phyloP scores from a whole-genome alignment of 106 monocot species.

The Platanthera zijinensis region DNA sequence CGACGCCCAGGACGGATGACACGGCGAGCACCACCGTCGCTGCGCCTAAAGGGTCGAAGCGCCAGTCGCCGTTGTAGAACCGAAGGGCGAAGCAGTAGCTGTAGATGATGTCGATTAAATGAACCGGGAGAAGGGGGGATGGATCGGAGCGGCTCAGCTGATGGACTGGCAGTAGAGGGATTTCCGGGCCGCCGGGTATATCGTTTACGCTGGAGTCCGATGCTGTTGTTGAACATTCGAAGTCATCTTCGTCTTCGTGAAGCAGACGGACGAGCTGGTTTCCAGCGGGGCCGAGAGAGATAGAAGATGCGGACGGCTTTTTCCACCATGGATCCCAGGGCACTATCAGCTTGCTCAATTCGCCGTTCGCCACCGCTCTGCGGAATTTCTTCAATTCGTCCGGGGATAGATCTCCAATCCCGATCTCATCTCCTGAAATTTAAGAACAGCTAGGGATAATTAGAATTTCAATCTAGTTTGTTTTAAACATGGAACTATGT shows the following conservation, averaged over 20 bases:
- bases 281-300: constrained; percentile 58
- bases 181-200: constrained; percentile 69
- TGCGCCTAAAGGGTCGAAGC: constrained; percentile 67
- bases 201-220: constrained; percentile 22
- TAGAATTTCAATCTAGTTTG: background rate
- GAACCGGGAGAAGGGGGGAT: constrained; percentile 64
- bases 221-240: background rate
- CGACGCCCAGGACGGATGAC: constrained; percentile 53
- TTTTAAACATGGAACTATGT: background rate
- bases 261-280: constrained; percentile 58
- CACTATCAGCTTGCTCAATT: constrained; percentile 83
- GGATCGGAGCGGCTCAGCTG: constrained; percentile 40
- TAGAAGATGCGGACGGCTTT: constrained; percentile 44
- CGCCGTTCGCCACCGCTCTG: constrained; percentile 62
- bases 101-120: constrained; percentile 73
- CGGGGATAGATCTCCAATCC: constrained; percentile 59
- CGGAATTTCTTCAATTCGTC: constrained; percentile 67
- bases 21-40: constrained; percentile 42
- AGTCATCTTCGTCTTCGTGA: background rate
- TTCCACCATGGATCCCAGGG: constrained; percentile 98
- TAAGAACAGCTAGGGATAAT: background rate
- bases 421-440: constrained; percentile 53
- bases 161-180: constrained; percentile 48
- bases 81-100: constrained; percentile 89
- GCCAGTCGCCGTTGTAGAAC: constrained; percentile 90